Percentiles rank a stretch among this genome's conserved stretches.
Conservation (phyloP, 768 basidiomycete species). For the Pulveroboletus sp. region DNA sequence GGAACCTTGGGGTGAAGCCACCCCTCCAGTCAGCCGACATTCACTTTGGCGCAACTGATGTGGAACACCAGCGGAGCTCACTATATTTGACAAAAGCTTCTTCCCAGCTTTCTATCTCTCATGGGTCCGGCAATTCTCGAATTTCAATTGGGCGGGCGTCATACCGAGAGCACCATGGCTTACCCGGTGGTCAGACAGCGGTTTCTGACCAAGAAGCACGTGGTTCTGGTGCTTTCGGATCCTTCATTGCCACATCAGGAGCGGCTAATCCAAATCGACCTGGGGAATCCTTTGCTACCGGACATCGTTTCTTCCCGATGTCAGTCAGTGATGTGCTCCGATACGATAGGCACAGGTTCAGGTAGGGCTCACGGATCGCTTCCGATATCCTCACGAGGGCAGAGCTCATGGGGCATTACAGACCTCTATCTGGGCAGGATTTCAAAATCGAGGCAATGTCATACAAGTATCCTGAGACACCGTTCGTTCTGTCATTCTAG, state of each 20-base stretch:
- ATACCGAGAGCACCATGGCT: conserved; percentile 20
- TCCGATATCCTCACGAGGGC: not conserved
- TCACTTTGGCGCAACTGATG: not conserved
- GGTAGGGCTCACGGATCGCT: conserved; percentile 6
- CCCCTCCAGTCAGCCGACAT: not conserved
- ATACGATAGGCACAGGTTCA: conserved; percentile 9
- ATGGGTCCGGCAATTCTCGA: conserved; percentile 11
- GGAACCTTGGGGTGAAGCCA: not conserved
- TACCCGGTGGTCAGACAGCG: conserved; percentile 10
- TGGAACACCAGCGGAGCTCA: not conserved
- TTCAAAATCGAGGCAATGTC: conserved; percentile 15
- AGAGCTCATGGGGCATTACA: conserved; percentile 4
- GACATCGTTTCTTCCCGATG: conserved; percentile 16
- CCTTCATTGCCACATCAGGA: conserved; percentile 3
- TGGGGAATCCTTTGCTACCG: not conserved
- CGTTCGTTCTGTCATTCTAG: conserved; percentile 15
- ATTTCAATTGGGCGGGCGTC: conserved; percentile 21
- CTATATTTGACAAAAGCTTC: conserved; percentile 6
- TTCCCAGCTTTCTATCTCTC: conserved; percentile 14
- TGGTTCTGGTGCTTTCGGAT: not conserved
- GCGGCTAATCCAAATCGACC: conserved; percentile 3
- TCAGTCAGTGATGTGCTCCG: conserved; percentile 9
- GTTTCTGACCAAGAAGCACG: not conserved
- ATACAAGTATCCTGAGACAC: conserved; percentile 15
- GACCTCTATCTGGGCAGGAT: not conserved